phyloP scores from a whole-genome alignment of 345 rosid species.

The Kandelia obovata region DNA sequence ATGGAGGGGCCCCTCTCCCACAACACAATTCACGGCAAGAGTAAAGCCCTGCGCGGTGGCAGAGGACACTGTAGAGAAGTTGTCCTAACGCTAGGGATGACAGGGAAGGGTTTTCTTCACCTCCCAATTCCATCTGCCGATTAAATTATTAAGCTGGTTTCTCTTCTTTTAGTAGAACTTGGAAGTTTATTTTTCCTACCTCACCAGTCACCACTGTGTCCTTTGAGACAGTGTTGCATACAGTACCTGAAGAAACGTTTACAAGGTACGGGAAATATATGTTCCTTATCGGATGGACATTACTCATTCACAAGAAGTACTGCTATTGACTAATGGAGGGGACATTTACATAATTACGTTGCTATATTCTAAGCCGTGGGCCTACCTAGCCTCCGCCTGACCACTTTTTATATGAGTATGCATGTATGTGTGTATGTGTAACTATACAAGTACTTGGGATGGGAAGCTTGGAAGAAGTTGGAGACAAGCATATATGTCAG shows the following conservation, averaged over 20 bases:
- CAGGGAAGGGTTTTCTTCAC: background rate
- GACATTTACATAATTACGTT: background rate
- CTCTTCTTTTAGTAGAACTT: background rate
- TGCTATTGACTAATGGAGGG: background rate
- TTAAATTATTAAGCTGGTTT: conserved; percentile 4
- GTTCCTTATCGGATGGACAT: conserved; percentile 2
- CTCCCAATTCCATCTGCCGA: background rate
- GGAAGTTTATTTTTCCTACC: conserved; percentile 19
- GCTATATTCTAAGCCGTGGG: too few relatives aligned
- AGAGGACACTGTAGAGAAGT: conserved; percentile 14
- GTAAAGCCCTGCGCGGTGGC: conserved; percentile 22
- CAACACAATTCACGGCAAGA: conserved; percentile 1
- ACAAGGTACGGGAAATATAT: background rate
- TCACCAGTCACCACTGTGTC: background rate
- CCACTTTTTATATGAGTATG: too few relatives aligned
- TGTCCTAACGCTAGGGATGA: conserved; percentile 17
- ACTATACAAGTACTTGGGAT: too few relatives aligned
- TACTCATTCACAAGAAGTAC: background rate
- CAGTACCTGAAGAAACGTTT: conserved; percentile 8
- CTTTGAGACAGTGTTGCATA: conserved; percentile 10
- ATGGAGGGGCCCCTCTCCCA: conserved; percentile 16
- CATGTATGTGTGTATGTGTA: too few relatives aligned
- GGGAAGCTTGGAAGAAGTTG: too few relatives aligned
- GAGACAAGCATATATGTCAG: too few relatives aligned
- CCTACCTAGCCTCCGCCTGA: too few relatives aligned